A percentile compares a stretch with the other conserved stretches of the same genome.
These are phyloP conservation scores for Vitis hybrid DNA, from an alignment of 177 flowering plant species.

Conservation along the genomic window DNA sequence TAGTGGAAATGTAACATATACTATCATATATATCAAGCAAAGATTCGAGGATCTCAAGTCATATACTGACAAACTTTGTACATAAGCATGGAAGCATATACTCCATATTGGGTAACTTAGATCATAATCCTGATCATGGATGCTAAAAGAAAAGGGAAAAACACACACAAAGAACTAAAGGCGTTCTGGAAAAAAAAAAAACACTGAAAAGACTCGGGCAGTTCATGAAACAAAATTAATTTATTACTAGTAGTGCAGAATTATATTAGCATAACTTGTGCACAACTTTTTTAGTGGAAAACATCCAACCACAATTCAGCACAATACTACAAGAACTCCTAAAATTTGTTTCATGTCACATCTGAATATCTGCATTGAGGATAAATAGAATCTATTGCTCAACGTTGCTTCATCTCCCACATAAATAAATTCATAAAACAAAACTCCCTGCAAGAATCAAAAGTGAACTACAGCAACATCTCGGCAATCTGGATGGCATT, in stretches of 20 bases:
- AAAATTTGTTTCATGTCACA: constrained; percentile 3
- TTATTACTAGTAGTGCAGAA: not conserved
- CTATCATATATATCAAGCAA: too few relatives aligned
- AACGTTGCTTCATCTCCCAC: not conserved
- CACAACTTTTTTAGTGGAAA: not conserved
- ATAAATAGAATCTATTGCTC: not conserved
- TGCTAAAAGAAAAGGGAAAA: not conserved
- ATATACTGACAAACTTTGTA: too few relatives aligned
- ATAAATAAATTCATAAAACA: not conserved
- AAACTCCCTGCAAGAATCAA: not conserved
- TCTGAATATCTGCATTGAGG: not conserved
- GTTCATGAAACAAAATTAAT: not conserved
- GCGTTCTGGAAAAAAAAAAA: not conserved
- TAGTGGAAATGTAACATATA: too few relatives aligned
- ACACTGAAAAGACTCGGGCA: not conserved
- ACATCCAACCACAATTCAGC: not conserved
- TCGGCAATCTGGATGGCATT: constrained; percentile 98
- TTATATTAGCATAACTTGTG: not conserved
- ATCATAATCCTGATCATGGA: not conserved
- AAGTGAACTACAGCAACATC: constrained; percentile 51
- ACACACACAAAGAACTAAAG: not conserved
- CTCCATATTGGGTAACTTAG: too few relatives aligned
- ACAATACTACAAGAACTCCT: not conserved
- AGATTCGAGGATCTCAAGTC: too few relatives aligned
- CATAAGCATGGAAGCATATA: too few relatives aligned